Base-by-base conservation (phyloP, 2,329 filamentous ascomycete species). In the Thelonectria olida region DNA sequence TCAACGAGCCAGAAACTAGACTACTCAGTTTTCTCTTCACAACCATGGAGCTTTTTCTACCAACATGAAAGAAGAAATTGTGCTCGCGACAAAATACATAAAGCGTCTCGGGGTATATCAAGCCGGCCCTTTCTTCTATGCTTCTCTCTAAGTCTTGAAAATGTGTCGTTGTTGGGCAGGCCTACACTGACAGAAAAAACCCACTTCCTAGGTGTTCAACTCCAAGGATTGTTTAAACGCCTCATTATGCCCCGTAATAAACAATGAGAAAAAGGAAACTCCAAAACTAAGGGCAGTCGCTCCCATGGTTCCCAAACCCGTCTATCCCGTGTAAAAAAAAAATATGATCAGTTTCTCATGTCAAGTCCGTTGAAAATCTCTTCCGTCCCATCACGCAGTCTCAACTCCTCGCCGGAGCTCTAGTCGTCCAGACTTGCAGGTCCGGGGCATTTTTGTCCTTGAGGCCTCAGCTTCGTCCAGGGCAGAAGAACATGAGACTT, bases 401-500 rank as follows among this genome's bases (percentile, higher is more conserved):
- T 71, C 70, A 15, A 72, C 50, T 50, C 68, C 70, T 25, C 68
- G 66, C 45, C 74, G 77, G 41, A 79, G 69, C 66, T 81, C 80
- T 56, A 80, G 74, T 58, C 79, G 71, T 47, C 76, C 72, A 22
- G 79, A 65, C 38, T 72, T 76, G 67, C 76, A 80, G n/a, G 75
- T 76, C 58, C 82, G 78, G 63, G 75, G 72, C 48, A 78, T 67
- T 60, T 81, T 81, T 36, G 73, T 69, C 48, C 76, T 69, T 28
- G 75, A 68, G 27, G 70, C 67, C 39, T 80, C 78, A 47, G 65
- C 45, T 45, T 75, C 70, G 56, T 74, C 65, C 31, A 69, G 62
- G 28, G 70, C 75, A 0, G 74, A 72, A 2, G 80, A 74, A n/a
- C 81, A 78, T 7, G 84, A 82, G 47, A 87, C 84, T 64, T 87